These are phyloP conservation scores for Neurospora sp. DNA, from an alignment of 495 filamentous ascomycete species.

Conservation along the genomic window DNA sequence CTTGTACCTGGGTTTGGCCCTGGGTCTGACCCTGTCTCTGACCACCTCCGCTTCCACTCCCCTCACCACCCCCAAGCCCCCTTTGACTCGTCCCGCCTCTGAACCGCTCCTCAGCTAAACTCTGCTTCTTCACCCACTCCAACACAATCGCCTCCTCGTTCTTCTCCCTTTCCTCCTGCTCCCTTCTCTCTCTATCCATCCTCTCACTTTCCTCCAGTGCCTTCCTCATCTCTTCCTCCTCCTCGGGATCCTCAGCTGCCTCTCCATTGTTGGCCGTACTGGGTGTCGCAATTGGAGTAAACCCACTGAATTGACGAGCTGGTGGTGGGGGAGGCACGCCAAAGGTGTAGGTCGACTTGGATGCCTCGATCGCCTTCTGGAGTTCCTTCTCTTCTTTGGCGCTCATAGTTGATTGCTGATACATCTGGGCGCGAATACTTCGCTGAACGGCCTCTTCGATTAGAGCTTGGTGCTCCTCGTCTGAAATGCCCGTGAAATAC, in stretches of 20 bases:
- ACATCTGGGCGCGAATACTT: constrained; percentile 32
- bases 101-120: constrained; percentile 53
- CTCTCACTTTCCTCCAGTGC: constrained; percentile 40
- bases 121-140: constrained; percentile 71
- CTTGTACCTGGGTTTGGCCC: neutral
- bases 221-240: constrained; percentile 33
- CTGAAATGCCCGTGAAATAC: constrained; percentile 28
- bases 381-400: constrained; percentile 37
- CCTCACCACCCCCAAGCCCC: neutral
- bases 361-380: constrained; percentile 35
- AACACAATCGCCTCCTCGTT: constrained; percentile 65
- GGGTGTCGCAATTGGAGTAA: neutral
- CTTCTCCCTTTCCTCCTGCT: constrained; percentile 31
- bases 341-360: constrained; percentile 14
- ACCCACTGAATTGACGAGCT: neutral
- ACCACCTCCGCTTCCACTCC: constrained; percentile 6
- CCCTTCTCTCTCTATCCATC: constrained; percentile 24
- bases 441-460: constrained; percentile 49
- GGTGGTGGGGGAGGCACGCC: neutral
- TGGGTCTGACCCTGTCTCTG: neutral
- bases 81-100: constrained; percentile 15
- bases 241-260: constrained; percentile 12
- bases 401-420: constrained; percentile 18
- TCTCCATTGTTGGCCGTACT: neutral
- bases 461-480: constrained; percentile 43